Base-by-base conservation (phyloP, 129 eudicot genomes). In the Artemisia annua region DNA sequence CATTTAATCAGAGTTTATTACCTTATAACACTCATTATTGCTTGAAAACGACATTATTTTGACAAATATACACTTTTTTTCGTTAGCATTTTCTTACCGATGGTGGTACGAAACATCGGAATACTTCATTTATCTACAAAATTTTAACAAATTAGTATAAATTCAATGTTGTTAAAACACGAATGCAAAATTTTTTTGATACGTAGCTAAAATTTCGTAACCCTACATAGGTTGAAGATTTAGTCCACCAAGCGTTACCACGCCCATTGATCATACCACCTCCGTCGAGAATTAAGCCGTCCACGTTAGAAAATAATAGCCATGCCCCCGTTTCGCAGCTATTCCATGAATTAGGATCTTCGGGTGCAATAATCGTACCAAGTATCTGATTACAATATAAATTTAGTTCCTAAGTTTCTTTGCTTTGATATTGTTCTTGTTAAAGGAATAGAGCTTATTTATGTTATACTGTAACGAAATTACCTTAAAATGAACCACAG, bases 171-270 rank as follows among this genome's bases (percentile, higher is more conserved):
- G 2, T 17, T 64, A 15, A n/a, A 9, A 63, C 2, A 56, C 2
- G 15, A 22, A 62, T 39, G 2, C 1, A 39, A 39, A 16, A 2
- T 0, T 1, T 26, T 26, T 60, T 20, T 10, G 46, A 13, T 13
- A 11, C 13, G 11, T 67, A 67, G 14, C 10, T 22, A 44, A 44
- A 75, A 22, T 14, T 35, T n/a, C 3, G 3, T 48, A 8, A 17
- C 11, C 12, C 8, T 78, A 78, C 72, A 11, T 79, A 4, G 69
- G 74, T 20, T 11, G 44, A 30, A 53, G 63, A 55, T 72, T 56
- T 57, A 39, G 51, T 53, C 84, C 84, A 74, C 84, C 84, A 80
- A 39, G 61, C 76, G 9, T 12, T 22, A 14, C 80, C 84, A 51
- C 75, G 84, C 22, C 76, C 84, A 14, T 80, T 6, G n/a, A 80